phyloP scores from a whole-genome alignment of 768 basidiomycete species.

The Boletus huronensis region DNA sequence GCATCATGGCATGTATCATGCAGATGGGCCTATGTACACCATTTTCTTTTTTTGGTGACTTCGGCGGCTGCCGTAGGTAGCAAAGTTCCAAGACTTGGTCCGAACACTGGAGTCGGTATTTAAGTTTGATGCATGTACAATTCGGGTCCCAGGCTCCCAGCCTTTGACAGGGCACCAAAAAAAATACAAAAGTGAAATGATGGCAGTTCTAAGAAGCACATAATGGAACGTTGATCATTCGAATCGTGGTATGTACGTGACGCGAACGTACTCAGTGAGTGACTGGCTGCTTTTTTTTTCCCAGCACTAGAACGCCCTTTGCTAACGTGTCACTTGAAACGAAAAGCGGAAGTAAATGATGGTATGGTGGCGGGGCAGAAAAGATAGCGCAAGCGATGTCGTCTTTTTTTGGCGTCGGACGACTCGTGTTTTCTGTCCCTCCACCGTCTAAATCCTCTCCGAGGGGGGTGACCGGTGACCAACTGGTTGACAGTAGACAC shows the following conservation, averaged over 20 bases:
- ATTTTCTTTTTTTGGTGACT: not conserved
- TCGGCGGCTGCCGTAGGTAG: not conserved
- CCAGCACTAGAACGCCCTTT: not conserved
- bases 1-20: not conserved
- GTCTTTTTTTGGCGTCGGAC: not conserved
- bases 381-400: not conserved
- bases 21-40: too few relatives aligned
- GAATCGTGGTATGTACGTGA: not conserved
- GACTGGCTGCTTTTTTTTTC: not conserved
- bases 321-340: not conserved
- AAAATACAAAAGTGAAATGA: too few relatives aligned
- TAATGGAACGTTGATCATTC: too few relatives aligned
- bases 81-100: too few relatives aligned
- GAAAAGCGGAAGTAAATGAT: not conserved
- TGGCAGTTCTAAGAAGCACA: too few relatives aligned
- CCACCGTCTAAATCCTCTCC: too few relatives aligned
- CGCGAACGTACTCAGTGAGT: not conserved
- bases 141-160: not conserved
- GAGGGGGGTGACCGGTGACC: too few relatives aligned
- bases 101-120: too few relatives aligned
- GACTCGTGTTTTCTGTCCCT: not conserved
- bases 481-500: too few relatives aligned
- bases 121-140: not conserved
- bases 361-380: too few relatives aligned
- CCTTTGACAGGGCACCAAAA: too few relatives aligned